These are phyloP conservation scores for Pleomassaria siparia DNA, from an alignment of 2,329 filamentous ascomycete genomes.

Conservation along the genomic window DNA sequence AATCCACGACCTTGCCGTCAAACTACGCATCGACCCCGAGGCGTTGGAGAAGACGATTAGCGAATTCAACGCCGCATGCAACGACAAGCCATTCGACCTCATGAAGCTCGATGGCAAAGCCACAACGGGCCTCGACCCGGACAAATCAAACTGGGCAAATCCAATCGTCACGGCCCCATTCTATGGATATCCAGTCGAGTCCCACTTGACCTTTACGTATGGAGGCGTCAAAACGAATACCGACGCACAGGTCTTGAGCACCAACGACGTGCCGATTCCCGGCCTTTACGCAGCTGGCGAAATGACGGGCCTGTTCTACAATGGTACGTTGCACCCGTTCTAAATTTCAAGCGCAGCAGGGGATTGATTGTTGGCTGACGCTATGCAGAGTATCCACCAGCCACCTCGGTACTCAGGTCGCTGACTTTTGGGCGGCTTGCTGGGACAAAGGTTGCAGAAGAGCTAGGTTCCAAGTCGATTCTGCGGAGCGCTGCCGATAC, in stretches of 20 bases:
- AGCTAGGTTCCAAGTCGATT: neutral
- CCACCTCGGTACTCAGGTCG: neutral
- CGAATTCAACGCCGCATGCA: conserved; percentile 45
- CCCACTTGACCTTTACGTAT: neutral
- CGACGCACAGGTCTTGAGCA: neutral
- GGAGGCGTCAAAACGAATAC: neutral
- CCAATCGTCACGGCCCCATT: neutral
- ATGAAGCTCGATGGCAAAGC: conserved; percentile 47
- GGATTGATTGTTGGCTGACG: neutral
- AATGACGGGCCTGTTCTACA: neutral
- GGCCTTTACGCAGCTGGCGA: neutral
- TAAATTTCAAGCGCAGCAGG: no score
- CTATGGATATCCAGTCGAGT: neutral
- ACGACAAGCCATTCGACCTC: conserved; percentile 45
- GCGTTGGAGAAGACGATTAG: conserved; percentile 44
- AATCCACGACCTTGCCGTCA: conserved; percentile 41
- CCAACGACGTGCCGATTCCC: neutral
- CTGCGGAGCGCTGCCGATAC: neutral
- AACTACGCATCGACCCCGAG: conserved; percentile 41
- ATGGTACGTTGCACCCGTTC: neutral
- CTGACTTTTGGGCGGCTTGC: neutral
- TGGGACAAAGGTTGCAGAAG: neutral
- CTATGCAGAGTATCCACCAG: neutral
- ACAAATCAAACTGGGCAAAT: conserved; percentile 48
- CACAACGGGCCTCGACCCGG: conserved; percentile 39